Evolutionary conservation across 306 rosid species (phyloP).

Genomic region (Acacia acuminata): DNA sequence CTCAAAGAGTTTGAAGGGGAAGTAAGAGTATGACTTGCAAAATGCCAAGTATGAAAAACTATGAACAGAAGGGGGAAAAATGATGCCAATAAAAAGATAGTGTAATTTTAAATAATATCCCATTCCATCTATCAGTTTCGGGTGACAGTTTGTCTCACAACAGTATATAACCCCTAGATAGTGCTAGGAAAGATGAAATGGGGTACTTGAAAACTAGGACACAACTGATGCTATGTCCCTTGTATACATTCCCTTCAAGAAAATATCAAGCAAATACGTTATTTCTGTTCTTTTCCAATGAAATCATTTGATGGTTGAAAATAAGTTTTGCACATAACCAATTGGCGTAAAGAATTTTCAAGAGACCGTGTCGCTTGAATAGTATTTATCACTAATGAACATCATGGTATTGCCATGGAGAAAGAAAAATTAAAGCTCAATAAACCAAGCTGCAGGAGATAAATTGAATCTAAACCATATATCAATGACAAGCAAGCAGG

Average conservation of each 20-base stretch:
- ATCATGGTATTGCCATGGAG: constrained; percentile 2
- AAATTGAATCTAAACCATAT: neutral
- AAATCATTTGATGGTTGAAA: constrained; percentile 16
- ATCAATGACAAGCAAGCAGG: neutral
- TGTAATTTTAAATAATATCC: constrained; percentile 2
- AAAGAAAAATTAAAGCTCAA: neutral
- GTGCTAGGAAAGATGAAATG: constrained; percentile 2
- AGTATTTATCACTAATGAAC: neutral
- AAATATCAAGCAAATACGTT: neutral
- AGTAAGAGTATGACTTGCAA: neutral
- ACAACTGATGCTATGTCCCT: constrained; percentile 5
- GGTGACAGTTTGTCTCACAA: neutral
- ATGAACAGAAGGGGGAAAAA: neutral
- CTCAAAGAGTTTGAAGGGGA: neutral
- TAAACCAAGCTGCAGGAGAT: neutral
- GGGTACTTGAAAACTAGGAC: constrained; percentile 2
- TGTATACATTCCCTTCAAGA: neutral
- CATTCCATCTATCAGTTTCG: neutral
- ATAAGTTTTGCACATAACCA: constrained; percentile 19
- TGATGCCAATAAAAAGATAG: neutral
- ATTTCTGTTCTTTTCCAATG: constrained; percentile 17
- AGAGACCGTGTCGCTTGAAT: neutral
- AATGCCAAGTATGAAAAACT: neutral
- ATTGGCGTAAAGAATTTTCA: neutral
- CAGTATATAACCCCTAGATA: neutral